These are phyloP conservation scores for Dryadomyces sulphureus DNA, from an alignment of 2,329 filamentous ascomycete species.

Conservation along the genomic window DNA sequence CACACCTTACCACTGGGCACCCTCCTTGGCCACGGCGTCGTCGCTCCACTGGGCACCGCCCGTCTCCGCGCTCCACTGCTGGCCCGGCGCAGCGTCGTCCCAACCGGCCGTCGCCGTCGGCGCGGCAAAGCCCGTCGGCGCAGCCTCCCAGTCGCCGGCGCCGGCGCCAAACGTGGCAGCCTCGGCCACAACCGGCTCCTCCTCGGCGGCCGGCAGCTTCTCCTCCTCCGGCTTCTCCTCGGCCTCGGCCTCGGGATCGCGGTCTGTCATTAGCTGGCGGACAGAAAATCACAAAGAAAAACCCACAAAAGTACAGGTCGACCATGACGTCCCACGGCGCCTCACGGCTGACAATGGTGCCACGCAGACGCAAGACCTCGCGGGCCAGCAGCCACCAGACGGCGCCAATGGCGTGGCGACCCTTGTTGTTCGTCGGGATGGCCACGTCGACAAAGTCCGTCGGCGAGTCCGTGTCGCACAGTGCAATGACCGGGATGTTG, in stretches of 20 bases:
- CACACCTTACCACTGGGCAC: constrained; percentile 38
- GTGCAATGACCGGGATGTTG: constrained; percentile 99
- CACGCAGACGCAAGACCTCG: constrained; percentile 97
- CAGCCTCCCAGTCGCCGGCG: constrained; percentile 78
- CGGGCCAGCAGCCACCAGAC: constrained; percentile 99
- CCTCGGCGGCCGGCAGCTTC: constrained; percentile 75
- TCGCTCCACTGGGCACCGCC: constrained; percentile 41
- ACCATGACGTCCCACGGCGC: constrained; percentile 98
- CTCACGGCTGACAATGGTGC: constrained; percentile 91
- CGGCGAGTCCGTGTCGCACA: constrained; percentile 97
- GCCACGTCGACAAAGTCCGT: constrained; percentile 99
- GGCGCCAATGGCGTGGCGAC: constrained; percentile 95
- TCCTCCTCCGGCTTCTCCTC: constrained; percentile 94
- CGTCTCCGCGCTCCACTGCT: constrained; percentile 52
- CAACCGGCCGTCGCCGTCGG: constrained; percentile 29
- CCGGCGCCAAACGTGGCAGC: constrained; percentile 45
- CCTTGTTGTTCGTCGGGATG: constrained; percentile 99
- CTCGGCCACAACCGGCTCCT: constrained; percentile 67
- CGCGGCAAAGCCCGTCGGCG: constrained; percentile 53
- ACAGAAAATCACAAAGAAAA: neutral
- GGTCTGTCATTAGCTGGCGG: constrained; percentile 42
- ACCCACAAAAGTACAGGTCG: constrained; percentile 95
- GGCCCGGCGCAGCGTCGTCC: constrained; percentile 51
- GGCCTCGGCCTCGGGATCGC: constrained; percentile 98
- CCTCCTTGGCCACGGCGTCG: constrained; percentile 29